Conservation (phyloP, 2,329 filamentous ascomycete genomes). For the Claviceps paspali region DNA sequence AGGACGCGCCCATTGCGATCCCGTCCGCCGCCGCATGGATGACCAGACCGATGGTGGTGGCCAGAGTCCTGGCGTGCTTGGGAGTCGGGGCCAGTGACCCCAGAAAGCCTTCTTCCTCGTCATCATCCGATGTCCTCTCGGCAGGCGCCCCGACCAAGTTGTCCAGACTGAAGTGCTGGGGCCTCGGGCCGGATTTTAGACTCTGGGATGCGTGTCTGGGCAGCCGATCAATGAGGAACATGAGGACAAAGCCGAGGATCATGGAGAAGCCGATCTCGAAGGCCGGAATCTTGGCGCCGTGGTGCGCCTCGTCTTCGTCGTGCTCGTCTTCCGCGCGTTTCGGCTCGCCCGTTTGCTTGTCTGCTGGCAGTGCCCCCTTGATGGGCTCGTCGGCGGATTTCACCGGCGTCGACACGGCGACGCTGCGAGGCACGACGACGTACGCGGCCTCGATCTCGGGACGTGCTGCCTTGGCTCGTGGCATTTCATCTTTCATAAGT, state of each 20-base stretch:
- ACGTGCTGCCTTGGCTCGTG: neutral
- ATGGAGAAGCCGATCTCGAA: constrained; percentile 79
- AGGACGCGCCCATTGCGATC: constrained; percentile 87
- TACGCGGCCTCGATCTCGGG: neutral
- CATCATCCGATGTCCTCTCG: constrained; percentile 25
- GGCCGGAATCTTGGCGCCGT: constrained; percentile 35
- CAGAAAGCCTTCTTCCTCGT: constrained; percentile 43
- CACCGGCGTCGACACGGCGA: neutral
- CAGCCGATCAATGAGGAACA: constrained; percentile 88
- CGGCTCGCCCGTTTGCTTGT: constrained; percentile 4
- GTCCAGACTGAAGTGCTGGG: constrained; percentile 77
- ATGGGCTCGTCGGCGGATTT: constrained; percentile 1
- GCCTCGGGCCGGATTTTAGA: constrained; percentile 48
- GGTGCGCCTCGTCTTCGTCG: constrained; percentile 14
- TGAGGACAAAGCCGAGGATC: constrained; percentile 78
- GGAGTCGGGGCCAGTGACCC: constrained; percentile 41
- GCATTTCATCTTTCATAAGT: constrained; percentile 5
- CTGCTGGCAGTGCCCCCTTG: neutral
- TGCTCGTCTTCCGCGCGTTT: constrained; percentile 15
- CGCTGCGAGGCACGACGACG: constrained; percentile 1
- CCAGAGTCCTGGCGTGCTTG: constrained; percentile 47
- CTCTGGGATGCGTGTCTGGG: constrained; percentile 56
- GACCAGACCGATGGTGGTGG: constrained; percentile 86
- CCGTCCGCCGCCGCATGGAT: constrained; percentile 93
- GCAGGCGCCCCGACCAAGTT: constrained; percentile 42